Conservation (phyloP, 768 basidiomycete genomes). For the Naganishia vishniacii region DNA sequence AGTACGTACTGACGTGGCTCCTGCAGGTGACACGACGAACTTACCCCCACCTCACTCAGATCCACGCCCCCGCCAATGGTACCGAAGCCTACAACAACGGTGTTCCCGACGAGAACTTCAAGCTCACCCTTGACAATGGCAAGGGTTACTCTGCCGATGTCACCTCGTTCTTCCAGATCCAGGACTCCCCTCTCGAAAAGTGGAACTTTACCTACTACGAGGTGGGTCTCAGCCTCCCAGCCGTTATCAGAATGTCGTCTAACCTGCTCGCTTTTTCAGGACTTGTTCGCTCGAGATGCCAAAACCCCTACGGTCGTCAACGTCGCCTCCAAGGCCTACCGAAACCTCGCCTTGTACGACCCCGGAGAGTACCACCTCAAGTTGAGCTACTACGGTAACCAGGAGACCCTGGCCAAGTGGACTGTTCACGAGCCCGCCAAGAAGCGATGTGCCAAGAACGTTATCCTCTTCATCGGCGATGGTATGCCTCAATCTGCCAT, state of each 20-base stretch:
- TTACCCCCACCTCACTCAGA: conserved; percentile 27
- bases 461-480: conserved; percentile 49
- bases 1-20: conserved; percentile 24
- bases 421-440: conserved; percentile 40
- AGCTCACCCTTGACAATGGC: conserved; percentile 42
- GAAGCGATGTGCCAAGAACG: conserved; percentile 47
- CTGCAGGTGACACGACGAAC: not conserved
- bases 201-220: conserved; percentile 46
- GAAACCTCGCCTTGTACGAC: conserved; percentile 38
- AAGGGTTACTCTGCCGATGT: conserved; percentile 33
- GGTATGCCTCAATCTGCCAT: conserved; percentile 34
- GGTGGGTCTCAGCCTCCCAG: not conserved
- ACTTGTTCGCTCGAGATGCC: conserved; percentile 45
- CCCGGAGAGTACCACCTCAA: conserved; percentile 45
- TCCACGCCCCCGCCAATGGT: conserved; percentile 51
- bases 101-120: conserved; percentile 38
- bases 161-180: conserved; percentile 40
- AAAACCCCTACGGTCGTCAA: conserved; percentile 45
- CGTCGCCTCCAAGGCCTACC: conserved; percentile 47
- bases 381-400: conserved; percentile 46
- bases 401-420: conserved; percentile 47
- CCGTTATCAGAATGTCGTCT: not conserved
- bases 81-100: conserved; percentile 49
- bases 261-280: conserved; percentile 29
- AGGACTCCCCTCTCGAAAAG: conserved; percentile 32